phyloP scores from a whole-genome alignment of 2,329 filamentous ascomycete species.

The Colletotrichum sp. region DNA sequence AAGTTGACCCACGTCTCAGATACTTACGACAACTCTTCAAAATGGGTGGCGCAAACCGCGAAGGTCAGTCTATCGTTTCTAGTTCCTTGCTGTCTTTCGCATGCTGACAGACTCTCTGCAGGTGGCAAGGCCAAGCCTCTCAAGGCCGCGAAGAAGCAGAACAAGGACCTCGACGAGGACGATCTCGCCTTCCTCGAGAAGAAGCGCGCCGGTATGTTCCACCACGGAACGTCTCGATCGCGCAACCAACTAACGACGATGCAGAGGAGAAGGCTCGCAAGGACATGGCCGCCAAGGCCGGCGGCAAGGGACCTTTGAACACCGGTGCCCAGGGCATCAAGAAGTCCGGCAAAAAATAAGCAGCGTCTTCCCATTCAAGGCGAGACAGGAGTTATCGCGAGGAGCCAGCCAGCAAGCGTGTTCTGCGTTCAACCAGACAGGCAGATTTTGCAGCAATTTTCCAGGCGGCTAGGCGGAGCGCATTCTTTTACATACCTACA shows the following conservation, averaged over 20 bases:
- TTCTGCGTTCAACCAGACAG: background rate
- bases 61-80: too few species aligned
- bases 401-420: background rate
- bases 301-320: constrained; percentile 88
- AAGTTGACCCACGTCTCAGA: background rate
- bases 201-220: constrained; percentile 76
- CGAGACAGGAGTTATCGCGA: background rate
- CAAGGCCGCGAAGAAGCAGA: constrained; percentile 87
- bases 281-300: constrained; percentile 80
- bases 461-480: background rate
- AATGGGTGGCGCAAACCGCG: constrained; percentile 45
- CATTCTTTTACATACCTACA: constrained; percentile 15
- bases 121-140: constrained; percentile 84
- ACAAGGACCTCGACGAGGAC: constrained; percentile 85
- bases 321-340: constrained; percentile 89
- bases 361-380: background rate
- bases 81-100: too few species aligned
- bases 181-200: constrained; percentile 84
- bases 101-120: constrained; percentile 34
- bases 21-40: constrained; percentile 16
- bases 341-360: constrained; percentile 97
- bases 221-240: background rate
- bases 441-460: background rate
- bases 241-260: background rate
- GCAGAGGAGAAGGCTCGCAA: constrained; percentile 85